Base-by-base conservation (phyloP, 768 basidiomycete genomes). In the Hygrophorus pudorinus region DNA sequence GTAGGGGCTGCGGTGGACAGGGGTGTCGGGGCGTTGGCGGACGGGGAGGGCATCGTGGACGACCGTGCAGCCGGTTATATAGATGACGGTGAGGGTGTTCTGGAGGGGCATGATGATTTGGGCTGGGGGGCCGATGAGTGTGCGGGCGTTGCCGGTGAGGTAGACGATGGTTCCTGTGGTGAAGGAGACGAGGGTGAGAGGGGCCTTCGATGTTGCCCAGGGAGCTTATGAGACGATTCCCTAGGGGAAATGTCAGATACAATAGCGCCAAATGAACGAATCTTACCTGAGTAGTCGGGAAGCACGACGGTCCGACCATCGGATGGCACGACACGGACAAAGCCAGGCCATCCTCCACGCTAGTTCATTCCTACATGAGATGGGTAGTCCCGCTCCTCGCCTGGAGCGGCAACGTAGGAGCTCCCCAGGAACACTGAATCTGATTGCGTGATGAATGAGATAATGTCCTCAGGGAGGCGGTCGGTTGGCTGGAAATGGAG, bases 361-460 rank as follows among this genome's bases (percentile, higher is more conserved):
- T 78, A 75, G 48, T 81, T 82, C 61, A 75, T 75, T 12, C 78
- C 76, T 7, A 77, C 52, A 50, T 80, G 79, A 1, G 79, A 78
- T 1, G 78, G 79, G 44, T 65, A 72, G 4, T 42, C 52, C 2
- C 52, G 36, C 2, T 59, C 62, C 12, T 78, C 72, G 5, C 62
- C 56, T 18, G 59, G 37, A 4, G 48, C 38, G 0, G 76, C 68
- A 2, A 61, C 47, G 46, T 79, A 78, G 1, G 66, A 64, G 4
- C 77, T 73, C 1, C 75, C 76, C 38, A 82, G 46, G 54, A 72
- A 81, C 3, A 73, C 66, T 0, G 73, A 76, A 52, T 83, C 79
- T 0, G 72, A 61, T 0, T 53, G 59, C 8, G 60, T 59, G 11
- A 82, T 72, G 45, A 78, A 68, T 11, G 57, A 41, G 12, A 81